A percentile compares a stretch with the other conserved stretches of the same genome.
Conservation (phyloP, 768 basidiomycete species). For the Pilatotrama ljubarskyi region DNA sequence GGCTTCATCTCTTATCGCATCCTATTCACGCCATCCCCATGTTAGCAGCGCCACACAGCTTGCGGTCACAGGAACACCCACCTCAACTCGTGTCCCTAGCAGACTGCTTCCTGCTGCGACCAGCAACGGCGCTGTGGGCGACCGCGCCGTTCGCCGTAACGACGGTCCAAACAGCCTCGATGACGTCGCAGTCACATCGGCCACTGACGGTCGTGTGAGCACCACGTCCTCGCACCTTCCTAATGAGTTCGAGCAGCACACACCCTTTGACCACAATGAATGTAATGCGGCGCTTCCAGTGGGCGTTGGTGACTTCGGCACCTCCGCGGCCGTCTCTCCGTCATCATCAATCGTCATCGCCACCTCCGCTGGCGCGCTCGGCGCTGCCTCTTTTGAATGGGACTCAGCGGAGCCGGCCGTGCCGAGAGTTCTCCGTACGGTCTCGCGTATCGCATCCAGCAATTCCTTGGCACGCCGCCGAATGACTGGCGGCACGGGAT, state of each 20-base stretch:
- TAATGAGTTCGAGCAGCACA: background rate
- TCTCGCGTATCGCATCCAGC: slow-evolving; percentile 56
- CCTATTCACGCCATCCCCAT: background rate
- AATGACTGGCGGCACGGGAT: slow-evolving; percentile 61
- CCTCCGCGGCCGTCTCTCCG: background rate
- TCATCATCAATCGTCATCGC: background rate
- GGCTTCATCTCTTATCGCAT: background rate
- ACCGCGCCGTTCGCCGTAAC: background rate
- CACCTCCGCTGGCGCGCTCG: background rate
- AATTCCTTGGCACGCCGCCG: slow-evolving; percentile 64
- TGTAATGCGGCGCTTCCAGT: background rate
- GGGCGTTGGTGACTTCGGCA: background rate
- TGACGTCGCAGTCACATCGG: slow-evolving; percentile 9
- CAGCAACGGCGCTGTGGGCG: slow-evolving; percentile 3
- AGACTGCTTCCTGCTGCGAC: slow-evolving; percentile 44
- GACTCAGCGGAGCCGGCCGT: background rate
- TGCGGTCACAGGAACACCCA: background rate
- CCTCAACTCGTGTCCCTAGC: slow-evolving; percentile 32
- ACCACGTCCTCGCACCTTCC: background rate
- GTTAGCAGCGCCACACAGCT: background rate
- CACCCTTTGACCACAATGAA: slow-evolving; percentile 5
- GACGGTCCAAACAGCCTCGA: slow-evolving; percentile 24
- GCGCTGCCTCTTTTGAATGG: background rate
- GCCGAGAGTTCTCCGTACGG: slow-evolving; percentile 36
- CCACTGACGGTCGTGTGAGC: slow-evolving; percentile 7